These are phyloP conservation scores for Lactarius trivialis DNA, from an alignment of 768 basidiomycete species.

Conservation along the genomic window DNA sequence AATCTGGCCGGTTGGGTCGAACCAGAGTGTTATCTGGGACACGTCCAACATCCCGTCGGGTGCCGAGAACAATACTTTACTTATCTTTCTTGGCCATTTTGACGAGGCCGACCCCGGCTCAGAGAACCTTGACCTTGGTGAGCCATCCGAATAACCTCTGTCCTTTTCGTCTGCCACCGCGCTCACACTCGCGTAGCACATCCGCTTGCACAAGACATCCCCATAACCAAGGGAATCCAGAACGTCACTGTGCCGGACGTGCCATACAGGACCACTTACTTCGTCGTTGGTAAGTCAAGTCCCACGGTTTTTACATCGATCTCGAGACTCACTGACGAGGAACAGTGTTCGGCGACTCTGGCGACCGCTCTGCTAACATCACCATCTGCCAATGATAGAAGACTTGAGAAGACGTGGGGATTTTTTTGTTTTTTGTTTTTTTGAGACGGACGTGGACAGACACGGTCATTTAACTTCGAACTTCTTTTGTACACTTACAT, in stretches of 20 bases:
- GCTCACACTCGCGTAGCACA: not conserved
- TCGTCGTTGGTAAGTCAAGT: conserved; percentile 13
- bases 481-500: not conserved
- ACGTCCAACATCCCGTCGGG: not conserved
- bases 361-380: conserved; percentile 30
- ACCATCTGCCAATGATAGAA: conserved; percentile 1
- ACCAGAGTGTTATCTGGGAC: conserved; percentile 7
- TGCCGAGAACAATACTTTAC: not conserved
- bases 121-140: conserved; percentile 12
- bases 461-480: conserved; percentile 2
- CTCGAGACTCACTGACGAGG: not conserved
- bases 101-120: not conserved
- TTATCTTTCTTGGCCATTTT: too few relatives aligned
- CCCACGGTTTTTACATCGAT: not conserved
- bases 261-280: not conserved
- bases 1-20: not conserved
- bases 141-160: not conserved
- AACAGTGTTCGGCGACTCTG: conserved; percentile 46
- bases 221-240: not conserved
- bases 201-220: not conserved
- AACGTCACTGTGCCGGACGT: not conserved
- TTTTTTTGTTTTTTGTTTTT: not conserved
- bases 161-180: not conserved
- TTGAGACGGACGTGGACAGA: not conserved
- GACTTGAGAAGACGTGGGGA: not conserved